These are phyloP conservation scores for Delonix regia DNA, from an alignment of 306 rosid species.

Conservation along the genomic window DNA sequence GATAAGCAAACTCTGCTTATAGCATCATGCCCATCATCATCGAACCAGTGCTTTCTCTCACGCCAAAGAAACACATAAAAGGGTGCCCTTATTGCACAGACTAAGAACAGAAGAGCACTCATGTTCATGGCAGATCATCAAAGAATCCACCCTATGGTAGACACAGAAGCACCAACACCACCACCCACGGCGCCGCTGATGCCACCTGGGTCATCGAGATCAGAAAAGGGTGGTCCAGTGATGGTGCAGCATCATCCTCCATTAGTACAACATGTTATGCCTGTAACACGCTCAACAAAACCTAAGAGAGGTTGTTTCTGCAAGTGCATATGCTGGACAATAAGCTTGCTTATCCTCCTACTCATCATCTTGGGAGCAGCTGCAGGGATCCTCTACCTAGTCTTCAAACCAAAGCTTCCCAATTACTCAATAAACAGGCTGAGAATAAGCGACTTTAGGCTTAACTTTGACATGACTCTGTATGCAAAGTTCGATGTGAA, in stretches of 20 bases:
- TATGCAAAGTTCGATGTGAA: slow-evolving; percentile 76
- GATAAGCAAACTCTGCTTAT: slow-evolving; percentile 21
- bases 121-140: slow-evolving; percentile 63
- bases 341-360: slow-evolving; percentile 52
- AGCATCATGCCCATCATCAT: not conserved
- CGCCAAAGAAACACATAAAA: not conserved
- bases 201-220: slow-evolving; percentile 39
- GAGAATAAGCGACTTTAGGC: slow-evolving; percentile 63
- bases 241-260: slow-evolving; percentile 38
- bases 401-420: slow-evolving; percentile 87
- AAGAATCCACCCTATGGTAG: slow-evolving; percentile 63
- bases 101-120: slow-evolving; percentile 3
- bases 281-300: slow-evolving; percentile 37
- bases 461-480: slow-evolving; percentile 70
- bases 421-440: slow-evolving; percentile 68
- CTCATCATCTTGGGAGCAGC: slow-evolving; percentile 62
- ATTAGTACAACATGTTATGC: slow-evolving; percentile 12
- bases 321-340: slow-evolving; percentile 72
- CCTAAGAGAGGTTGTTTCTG: slow-evolving; percentile 53
- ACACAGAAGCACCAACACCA: slow-evolving; percentile 46
- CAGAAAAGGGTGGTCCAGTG: slow-evolving; percentile 51
- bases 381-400: slow-evolving; percentile 58
- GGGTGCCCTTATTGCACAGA: not conserved
- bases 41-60: not conserved
- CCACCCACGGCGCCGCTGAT: slow-evolving; percentile 43